A percentile compares a stretch with the other conserved stretches of the same genome.
These are phyloP conservation scores for Chalciporus chontae DNA, from an alignment of 768 basidiomycete genomes.

Conservation along the genomic window DNA sequence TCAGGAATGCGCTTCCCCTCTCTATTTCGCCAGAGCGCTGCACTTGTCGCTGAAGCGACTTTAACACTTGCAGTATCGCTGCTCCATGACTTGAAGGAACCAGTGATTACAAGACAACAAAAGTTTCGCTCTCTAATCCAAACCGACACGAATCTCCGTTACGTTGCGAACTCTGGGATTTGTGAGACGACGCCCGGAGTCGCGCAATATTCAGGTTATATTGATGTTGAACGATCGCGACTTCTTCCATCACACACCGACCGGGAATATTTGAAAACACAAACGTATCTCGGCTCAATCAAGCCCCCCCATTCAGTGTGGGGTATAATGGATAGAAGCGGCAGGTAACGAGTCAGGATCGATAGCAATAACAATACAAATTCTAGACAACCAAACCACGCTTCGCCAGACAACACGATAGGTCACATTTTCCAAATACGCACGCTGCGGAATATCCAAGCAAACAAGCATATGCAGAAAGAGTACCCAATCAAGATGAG, in stretches of 20 bases:
- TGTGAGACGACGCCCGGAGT: conserved; percentile 66
- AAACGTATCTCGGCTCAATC: too few species aligned
- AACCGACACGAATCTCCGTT: conserved; percentile 37
- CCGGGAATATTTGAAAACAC: too few species aligned
- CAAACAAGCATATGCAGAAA: conserved; percentile 51
- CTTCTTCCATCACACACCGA: too few species aligned
- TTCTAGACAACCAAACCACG: not conserved
- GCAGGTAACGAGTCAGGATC: not conserved
- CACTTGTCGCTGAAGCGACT: not conserved
- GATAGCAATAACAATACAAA: not conserved
- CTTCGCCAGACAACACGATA: not conserved
- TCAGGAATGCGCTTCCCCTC: too few species aligned
- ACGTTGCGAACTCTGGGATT: conserved; percentile 55
- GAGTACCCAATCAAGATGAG: conserved; percentile 60
- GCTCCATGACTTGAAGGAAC: not conserved
- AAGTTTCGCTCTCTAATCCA: conserved; percentile 18
- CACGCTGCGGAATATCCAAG: conserved; percentile 49
- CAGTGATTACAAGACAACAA: not conserved
- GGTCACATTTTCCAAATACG: conserved; percentile 32
- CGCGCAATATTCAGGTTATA: conserved; percentile 57
- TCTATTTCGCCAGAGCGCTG: too few species aligned
- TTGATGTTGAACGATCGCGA: conserved; percentile 47
- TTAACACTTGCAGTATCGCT: not conserved
- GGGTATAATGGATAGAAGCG: too few species aligned
- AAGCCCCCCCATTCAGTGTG: too few species aligned